A percentile compares a stretch with the other conserved stretches of the same genome.
These are phyloP conservation scores for Mangifera indica DNA, from an alignment of 345 rosid genomes.

Conservation along the genomic window DNA sequence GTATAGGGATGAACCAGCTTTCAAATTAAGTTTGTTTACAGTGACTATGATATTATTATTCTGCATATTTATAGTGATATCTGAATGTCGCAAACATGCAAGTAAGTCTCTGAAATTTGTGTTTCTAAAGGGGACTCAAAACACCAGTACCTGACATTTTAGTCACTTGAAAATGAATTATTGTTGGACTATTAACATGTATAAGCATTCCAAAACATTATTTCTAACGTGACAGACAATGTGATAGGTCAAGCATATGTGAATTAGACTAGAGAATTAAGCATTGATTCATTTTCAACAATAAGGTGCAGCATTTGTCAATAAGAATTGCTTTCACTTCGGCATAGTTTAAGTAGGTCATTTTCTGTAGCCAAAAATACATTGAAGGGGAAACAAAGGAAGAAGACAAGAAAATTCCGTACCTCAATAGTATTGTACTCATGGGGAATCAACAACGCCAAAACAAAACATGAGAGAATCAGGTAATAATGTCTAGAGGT, in stretches of 20 bases:
- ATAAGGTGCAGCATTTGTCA: background rate
- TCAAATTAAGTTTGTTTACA: background rate
- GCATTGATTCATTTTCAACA: background rate
- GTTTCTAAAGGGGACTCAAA: background rate
- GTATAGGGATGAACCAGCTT: background rate
- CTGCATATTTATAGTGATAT: background rate
- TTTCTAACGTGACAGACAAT: background rate
- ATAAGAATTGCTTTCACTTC: background rate
- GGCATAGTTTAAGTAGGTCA: background rate
- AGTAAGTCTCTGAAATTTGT: background rate
- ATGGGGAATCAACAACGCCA: no score
- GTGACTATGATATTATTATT: background rate
- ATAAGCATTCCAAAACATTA: background rate
- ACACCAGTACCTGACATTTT: background rate
- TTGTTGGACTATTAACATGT: background rate
- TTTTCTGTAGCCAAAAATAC: background rate
- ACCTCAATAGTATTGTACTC: conserved; percentile 26
- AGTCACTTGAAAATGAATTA: background rate
- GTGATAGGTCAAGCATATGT: background rate
- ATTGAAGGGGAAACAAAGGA: conserved; percentile 3
- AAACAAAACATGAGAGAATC: no score
- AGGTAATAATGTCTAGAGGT: no score
- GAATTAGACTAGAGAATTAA: background rate
- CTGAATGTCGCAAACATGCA: background rate
- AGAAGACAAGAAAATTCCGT: conserved; percentile 11